A percentile compares a stretch with the other conserved stretches of the same genome.
Evolutionary conservation across 2,329 filamentous ascomycete species (phyloP).

Genomic region (Escovopsis sp.): DNA sequence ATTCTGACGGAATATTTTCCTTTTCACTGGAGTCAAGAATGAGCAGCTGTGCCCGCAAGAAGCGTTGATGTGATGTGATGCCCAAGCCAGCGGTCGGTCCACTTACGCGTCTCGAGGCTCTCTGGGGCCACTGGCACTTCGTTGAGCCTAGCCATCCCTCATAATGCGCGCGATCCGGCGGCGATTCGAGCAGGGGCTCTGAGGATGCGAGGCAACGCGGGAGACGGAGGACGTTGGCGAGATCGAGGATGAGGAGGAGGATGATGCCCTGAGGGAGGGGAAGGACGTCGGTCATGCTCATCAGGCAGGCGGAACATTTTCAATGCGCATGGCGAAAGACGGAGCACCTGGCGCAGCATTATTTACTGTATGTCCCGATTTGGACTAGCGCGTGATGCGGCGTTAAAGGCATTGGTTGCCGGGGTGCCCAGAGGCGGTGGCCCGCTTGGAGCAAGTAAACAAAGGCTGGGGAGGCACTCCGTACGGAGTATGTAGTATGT

Average conservation of each 20-base stretch:
- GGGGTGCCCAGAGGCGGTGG: constrained; percentile 8
- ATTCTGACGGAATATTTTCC: constrained; percentile 70
- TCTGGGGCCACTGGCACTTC: constrained; percentile 55
- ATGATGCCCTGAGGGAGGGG: neutral
- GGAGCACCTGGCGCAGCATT: constrained; percentile 14
- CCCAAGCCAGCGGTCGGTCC: constrained; percentile 1
- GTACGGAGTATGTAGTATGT: too few relatives aligned
- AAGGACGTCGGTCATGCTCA: too few relatives aligned
- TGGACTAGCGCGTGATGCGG: constrained; percentile 10
- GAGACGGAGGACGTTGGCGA: too few relatives aligned
- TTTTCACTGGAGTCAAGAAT: constrained; percentile 42
- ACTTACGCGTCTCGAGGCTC: constrained; percentile 56
- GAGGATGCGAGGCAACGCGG: too few relatives aligned
- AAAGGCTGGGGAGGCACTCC: too few relatives aligned
- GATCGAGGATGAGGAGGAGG: neutral
- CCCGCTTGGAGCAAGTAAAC: too few relatives aligned
- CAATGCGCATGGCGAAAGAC: neutral
- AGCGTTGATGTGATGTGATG: neutral
- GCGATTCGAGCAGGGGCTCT: neutral
- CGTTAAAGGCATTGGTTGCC: constrained; percentile 15
- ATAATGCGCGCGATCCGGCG: constrained; percentile 14
- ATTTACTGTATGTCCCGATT: constrained; percentile 19
- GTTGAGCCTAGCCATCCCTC: constrained; percentile 67
- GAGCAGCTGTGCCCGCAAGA: neutral
- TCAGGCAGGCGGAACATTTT: constrained; percentile 6